Percentiles rank a stretch among this genome's conserved stretches.
phyloP scores from a whole-genome alignment of 805 yeast genomes.

The Pichia ethanolica region DNA sequence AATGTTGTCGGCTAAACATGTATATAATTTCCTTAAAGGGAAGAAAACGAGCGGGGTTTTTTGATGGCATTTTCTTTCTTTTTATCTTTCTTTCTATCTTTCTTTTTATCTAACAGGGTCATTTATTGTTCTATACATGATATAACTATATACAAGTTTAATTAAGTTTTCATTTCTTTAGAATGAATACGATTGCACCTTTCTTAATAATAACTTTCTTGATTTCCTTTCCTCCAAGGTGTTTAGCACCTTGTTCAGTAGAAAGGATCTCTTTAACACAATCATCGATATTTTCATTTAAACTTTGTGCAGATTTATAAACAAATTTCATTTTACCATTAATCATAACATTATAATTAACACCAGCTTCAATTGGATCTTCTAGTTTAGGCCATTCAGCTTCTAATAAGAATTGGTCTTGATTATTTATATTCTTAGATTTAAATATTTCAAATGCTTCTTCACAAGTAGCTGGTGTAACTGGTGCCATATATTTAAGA shows the following conservation, averaged over 20 bases:
- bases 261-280: slow-evolving; percentile 31
- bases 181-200: slow-evolving; percentile 21
- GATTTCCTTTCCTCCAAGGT: slow-evolving; percentile 35
- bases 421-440: slow-evolving; percentile 12
- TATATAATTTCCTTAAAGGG: too few relatives aligned
- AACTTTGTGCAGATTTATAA: slow-evolving; percentile 26
- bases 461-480: slow-evolving; percentile 74
- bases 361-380: slow-evolving; percentile 29
- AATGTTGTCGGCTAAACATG: too few relatives aligned
- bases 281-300: slow-evolving; percentile 29
- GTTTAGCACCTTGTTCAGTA: slow-evolving; percentile 33
- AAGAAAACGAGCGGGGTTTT: too few relatives aligned
- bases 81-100: too few relatives aligned
- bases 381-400: slow-evolving; percentile 60
- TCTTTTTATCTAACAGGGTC: too few relatives aligned
- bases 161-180: not conserved
- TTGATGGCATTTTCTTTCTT: too few relatives aligned
- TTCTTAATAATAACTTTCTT: slow-evolving; percentile 49
- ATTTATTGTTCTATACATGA: too few relatives aligned
- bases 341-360: slow-evolving; percentile 53
- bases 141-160: too few relatives aligned
- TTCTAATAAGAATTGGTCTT: slow-evolving; percentile 38
- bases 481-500: slow-evolving; percentile 64
- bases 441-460: slow-evolving; percentile 63
- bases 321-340: slow-evolving; percentile 63